Evolutionary conservation across 1,284 basidiomycete genomes (phyloP).

Genomic region (Jaminaea rosea): DNA sequence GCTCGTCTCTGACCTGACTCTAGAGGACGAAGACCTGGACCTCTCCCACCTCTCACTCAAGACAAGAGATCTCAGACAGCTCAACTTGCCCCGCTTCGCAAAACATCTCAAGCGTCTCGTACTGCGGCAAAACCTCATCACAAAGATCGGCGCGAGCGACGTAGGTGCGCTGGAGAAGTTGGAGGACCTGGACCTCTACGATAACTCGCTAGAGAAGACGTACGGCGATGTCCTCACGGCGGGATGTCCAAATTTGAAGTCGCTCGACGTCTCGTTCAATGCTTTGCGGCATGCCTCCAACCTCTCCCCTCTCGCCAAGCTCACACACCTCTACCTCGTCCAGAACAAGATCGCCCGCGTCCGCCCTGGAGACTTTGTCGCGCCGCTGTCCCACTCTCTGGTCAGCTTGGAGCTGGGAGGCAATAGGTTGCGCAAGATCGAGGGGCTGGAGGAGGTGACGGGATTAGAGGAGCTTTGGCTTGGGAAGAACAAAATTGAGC

Average conservation of each 20-base stretch:
- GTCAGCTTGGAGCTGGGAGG: constrained; percentile 85
- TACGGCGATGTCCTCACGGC: constrained; percentile 54
- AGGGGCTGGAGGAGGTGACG: constrained; percentile 36
- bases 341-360: constrained; percentile 89
- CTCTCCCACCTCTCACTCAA: constrained; percentile 72
- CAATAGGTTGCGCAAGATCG: constrained; percentile 69
- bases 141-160: constrained; percentile 55
- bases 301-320: constrained; percentile 53
- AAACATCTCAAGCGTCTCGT: constrained; percentile 65
- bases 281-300: constrained; percentile 56
- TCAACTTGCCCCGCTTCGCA: constrained; percentile 61
- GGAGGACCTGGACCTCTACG: constrained; percentile 87
- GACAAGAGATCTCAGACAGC: constrained; percentile 55
- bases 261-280: constrained; percentile 91
- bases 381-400: constrained; percentile 58
- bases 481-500: constrained; percentile 58
- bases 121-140: constrained; percentile 79
- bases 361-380: constrained; percentile 53
- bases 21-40: constrained; percentile 54
- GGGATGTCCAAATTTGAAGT: constrained; percentile 59
- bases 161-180: constrained; percentile 56
- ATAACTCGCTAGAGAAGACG: constrained; percentile 64
- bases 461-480: constrained; percentile 89
- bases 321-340: constrained; percentile 80
- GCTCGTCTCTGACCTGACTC: too few species aligned